Conservation (phyloP, 805 yeast genomes). For the Barnettozyma siamensis region DNA sequence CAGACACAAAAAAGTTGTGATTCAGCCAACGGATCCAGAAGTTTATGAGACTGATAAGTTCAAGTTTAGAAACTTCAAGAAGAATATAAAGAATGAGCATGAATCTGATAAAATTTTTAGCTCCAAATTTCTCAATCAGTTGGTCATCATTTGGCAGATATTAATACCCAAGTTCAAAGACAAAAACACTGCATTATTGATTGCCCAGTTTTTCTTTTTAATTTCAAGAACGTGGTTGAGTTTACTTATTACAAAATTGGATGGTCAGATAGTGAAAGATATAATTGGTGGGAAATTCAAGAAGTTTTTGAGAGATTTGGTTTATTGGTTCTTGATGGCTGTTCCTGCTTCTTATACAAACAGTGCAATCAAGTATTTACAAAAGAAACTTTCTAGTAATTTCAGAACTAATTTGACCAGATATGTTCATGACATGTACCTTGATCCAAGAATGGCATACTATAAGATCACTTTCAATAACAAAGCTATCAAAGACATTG, state of each 20-base stretch:
- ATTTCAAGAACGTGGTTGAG: conserved; percentile 84
- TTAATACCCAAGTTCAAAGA: conserved; percentile 71
- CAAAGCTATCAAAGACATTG: conserved; percentile 58
- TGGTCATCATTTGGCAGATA: conserved; percentile 71
- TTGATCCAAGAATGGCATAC: conserved; percentile 75
- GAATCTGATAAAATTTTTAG: conserved; percentile 33
- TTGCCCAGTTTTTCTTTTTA: conserved; percentile 68
- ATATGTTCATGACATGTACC: conserved; percentile 84
- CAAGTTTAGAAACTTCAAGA: conserved; percentile 24
- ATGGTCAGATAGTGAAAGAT: conserved; percentile 88
- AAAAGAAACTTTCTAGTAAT: conserved; percentile 69
- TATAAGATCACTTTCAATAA: conserved; percentile 63
- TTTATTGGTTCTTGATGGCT: conserved; percentile 85
- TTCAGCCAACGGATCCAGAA: conserved; percentile 26
- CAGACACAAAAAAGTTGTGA: conserved; percentile 23
- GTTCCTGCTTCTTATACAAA: conserved; percentile 92
- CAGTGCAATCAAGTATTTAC: conserved; percentile 78
- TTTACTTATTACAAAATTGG: conserved; percentile 77
- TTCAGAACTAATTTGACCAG: conserved; percentile 81
- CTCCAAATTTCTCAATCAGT: conserved; percentile 66
- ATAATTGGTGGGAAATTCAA: conserved; percentile 75
- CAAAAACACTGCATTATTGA: conserved; percentile 58
- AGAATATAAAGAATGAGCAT: conserved; percentile 18
- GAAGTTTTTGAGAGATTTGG: conserved; percentile 69
- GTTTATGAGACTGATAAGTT: conserved; percentile 24